Base-by-base conservation (phyloP, 2,329 filamentous ascomycete species). In the Aspergillus pseudoviridinutans region DNA sequence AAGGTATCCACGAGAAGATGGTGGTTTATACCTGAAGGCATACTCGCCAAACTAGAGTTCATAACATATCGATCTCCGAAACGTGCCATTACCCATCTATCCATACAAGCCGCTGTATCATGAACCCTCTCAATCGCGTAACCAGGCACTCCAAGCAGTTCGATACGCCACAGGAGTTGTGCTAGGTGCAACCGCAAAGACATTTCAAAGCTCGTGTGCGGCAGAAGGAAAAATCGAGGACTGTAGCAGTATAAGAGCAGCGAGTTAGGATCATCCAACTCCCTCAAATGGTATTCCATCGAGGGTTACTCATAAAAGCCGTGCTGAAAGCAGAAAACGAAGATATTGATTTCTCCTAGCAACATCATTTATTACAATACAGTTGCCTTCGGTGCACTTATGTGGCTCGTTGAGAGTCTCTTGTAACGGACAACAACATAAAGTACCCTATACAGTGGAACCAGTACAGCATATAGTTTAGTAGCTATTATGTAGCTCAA, bases 241-340 rank as follows among this genome's bases (percentile, higher is more conserved):
- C 14, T 17, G 14, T 17, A 38, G 32, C 14, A 38, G 14, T 7
- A 17, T 38, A 38, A 38, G 32, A n/a, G 32, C 14, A 38, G 6
- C 14, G 14, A 17, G 32, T 38, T 38, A 38, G 14, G 24, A 25
- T 25, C 32, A 8, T 38, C 5, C 14, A 38, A 6, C 14, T n/a
- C 14, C 32, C 3, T 38, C 14, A 38, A 38, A 6, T 0, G 32
- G 6, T 7, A 38, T n/a, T 7, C 14, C 32, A 6, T 38, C 5
- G 32, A 38, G 5, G 32, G 32, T 1, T 38, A 17, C 32, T 7
- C 14, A 38, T 38, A n/a, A 7, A 52, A 41, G 35, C 41, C 28
- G 32, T 50, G 14, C 25, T 14, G 42, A 27, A 55, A 58, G 12
- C 38, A 53, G 58, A 61, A 54, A 17, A 7, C 5, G 5, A 17